Conservation (phyloP, 140 eudicot genomes). For the Oenanthe javanica region DNA sequence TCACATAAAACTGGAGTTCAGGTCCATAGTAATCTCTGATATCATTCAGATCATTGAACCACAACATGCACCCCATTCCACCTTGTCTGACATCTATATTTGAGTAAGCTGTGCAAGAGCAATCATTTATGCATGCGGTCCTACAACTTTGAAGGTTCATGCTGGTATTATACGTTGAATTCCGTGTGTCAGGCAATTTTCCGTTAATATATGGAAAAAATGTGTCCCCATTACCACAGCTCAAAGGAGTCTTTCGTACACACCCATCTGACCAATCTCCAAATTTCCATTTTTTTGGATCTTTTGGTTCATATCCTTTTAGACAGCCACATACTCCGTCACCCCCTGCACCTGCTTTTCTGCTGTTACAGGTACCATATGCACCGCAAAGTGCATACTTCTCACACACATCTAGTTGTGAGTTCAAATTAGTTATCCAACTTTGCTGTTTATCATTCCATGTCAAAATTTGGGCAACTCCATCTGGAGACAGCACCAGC, state of each 20-base stretch:
- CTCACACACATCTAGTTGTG: not conserved
- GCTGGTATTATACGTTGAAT: not conserved
- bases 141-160: not conserved
- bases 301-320: not conserved
- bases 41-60: slow-evolving; percentile 4
- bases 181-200: slow-evolving; percentile 1
- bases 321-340: not conserved
- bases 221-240: not conserved
- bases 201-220: not conserved
- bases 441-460: not conserved
- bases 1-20: not conserved
- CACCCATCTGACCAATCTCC: not conserved
- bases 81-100: slow-evolving; percentile 9
- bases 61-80: slow-evolving; percentile 4
- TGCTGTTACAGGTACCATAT: not conserved
- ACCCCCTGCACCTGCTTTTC: not conserved
- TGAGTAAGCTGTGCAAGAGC: slow-evolving; percentile 10
- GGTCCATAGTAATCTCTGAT: slow-evolving; percentile 1
- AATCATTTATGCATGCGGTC: not conserved
- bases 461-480: not conserved
- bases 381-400: not conserved
- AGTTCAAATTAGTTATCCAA: not conserved
- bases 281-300: not conserved
- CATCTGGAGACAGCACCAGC: not conserved
- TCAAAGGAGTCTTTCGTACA: not conserved